phyloP scores from a whole-genome alignment of 2,329 filamentous ascomycete species.

The Epichloe uncinata region DNA sequence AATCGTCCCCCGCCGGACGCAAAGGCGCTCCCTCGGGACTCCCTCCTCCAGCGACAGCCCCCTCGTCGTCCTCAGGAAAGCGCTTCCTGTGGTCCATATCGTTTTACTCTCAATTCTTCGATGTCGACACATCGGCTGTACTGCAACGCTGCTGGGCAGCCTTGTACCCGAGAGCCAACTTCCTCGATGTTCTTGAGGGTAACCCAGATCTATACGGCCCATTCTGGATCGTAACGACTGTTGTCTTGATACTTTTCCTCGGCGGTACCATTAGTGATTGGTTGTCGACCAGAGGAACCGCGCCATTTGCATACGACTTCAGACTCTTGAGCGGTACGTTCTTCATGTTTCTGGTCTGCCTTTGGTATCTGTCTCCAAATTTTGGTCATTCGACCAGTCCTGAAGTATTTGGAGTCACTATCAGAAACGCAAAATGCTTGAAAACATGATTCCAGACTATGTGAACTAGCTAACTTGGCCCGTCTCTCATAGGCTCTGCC shows the following conservation, averaged over 20 bases:
- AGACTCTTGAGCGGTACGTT: constrained; percentile 63
- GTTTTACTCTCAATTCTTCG: constrained; percentile 97
- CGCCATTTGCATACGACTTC: constrained; percentile 85
- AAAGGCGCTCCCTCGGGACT: constrained; percentile 38
- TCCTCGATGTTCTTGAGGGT: constrained; percentile 91
- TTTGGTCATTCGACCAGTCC: background rate
- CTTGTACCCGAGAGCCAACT: constrained; percentile 85
- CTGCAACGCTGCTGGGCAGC: constrained; percentile 75
- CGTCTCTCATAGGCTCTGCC: constrained; percentile 49
- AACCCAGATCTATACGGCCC: constrained; percentile 95
- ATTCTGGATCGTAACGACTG: constrained; percentile 97
- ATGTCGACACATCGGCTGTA: constrained; percentile 89
- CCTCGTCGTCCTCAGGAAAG: constrained; percentile 45
- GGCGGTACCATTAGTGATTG: constrained; percentile 94
- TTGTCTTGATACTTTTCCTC: constrained; percentile 87
- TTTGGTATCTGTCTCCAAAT: no score
- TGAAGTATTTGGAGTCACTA: background rate
- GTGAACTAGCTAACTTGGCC: background rate
- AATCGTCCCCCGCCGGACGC: constrained; percentile 35
- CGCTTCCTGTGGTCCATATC: constrained; percentile 83
- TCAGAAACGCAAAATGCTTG: background rate
- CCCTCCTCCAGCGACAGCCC: constrained; percentile 42
- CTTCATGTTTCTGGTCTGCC: background rate
- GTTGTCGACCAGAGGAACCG: constrained; percentile 52
- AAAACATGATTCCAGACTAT: background rate